Evolutionary conservation across 352 stramenopile genomes (phyloP).

Genomic region (Globisporangium acanthophoron): DNA sequence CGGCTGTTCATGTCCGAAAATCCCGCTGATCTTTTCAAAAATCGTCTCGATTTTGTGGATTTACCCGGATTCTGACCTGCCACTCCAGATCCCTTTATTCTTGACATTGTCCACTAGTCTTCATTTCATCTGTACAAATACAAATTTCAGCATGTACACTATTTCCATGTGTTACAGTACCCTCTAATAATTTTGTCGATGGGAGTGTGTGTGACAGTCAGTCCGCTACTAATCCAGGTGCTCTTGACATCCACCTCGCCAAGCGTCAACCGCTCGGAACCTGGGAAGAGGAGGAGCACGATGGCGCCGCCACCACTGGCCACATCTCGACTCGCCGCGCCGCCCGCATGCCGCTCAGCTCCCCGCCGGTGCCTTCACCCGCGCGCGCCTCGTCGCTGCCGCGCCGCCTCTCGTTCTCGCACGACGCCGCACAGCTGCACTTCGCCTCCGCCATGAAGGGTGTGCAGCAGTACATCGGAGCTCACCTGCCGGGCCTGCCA

Average conservation of each 20-base stretch:
- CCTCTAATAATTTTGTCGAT: background rate
- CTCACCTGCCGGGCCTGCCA: slow-evolving; percentile 26
- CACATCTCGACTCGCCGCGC: background rate
- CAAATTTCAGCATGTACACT: too few relatives aligned
- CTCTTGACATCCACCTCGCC: background rate
- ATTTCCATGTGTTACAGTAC: background rate
- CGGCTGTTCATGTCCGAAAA: background rate
- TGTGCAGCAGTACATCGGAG: slow-evolving; percentile 45
- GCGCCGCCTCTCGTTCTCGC: slow-evolving; percentile 14
- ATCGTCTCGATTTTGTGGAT: background rate
- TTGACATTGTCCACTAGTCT: too few relatives aligned
- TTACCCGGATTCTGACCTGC: background rate
- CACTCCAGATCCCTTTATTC: background rate
- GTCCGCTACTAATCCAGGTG: background rate
- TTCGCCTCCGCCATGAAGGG: slow-evolving; percentile 45
- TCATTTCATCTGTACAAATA: too few relatives aligned
- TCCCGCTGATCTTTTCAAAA: background rate
- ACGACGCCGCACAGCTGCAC: slow-evolving; percentile 17
- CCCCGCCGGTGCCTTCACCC: background rate
- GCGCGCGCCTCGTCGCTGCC: slow-evolving; percentile 5
- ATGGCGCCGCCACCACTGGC: background rate
- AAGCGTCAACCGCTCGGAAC: background rate
- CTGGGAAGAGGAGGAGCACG: background rate
- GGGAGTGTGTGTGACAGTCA: background rate
- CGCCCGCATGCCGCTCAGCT: slow-evolving; percentile 8